Base-by-base conservation (phyloP, 352 stramenopile genomes). In the Phytophthora ramorum region DNA sequence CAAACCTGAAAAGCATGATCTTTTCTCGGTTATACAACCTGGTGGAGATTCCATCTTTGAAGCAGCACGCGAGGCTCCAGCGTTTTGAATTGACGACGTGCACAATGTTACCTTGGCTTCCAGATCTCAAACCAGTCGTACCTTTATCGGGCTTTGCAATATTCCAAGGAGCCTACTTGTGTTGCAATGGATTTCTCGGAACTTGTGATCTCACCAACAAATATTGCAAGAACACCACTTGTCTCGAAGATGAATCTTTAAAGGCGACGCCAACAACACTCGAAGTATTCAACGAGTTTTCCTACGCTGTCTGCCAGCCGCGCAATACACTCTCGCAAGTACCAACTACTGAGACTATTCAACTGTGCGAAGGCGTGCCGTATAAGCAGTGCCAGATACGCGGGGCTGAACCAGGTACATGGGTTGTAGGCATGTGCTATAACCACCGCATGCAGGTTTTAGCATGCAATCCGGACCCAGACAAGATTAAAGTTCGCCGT, bases 181-280 rank as follows among this genome's bases (percentile, higher is more conserved):
- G 66, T 40, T 81, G 73, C 70, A 69, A 84, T n/a, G 76, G 70
- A 7, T 84, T 80, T 38, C 47, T 67, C 4, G 58, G 54, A 1
- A 2, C 19, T 7, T 83, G 75, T 37, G 40, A 81, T 30, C 51
- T 79, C 12, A 57, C 57, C 2, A 65, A 78, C 37, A 47, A 53
- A 14, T 71, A 66, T 22, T 78, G 67, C 34, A 17, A 24, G 13
- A 40, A 35, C 16, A 47, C 49, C 0, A 63, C 48, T 0, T 79
- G 75, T 22, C 35, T 80, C 20, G 16, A 59, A 10, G 46, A 64
- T 32, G 7, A 38, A 3, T 32, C 22, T 5, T 16, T 57, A 0
- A 48, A 54, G n/a, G 60, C 61, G 4, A 63, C 63, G 1, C 5
- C 24, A 2, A 24, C 44, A 13, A 77, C 67, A 2, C 40, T 69